Percentiles rank a stretch among this genome's conserved stretches.
These are phyloP conservation scores for Dothidotthia symphoricarpi DNA, from an alignment of 2,329 filamentous ascomycete species.

Conservation along the genomic window DNA sequence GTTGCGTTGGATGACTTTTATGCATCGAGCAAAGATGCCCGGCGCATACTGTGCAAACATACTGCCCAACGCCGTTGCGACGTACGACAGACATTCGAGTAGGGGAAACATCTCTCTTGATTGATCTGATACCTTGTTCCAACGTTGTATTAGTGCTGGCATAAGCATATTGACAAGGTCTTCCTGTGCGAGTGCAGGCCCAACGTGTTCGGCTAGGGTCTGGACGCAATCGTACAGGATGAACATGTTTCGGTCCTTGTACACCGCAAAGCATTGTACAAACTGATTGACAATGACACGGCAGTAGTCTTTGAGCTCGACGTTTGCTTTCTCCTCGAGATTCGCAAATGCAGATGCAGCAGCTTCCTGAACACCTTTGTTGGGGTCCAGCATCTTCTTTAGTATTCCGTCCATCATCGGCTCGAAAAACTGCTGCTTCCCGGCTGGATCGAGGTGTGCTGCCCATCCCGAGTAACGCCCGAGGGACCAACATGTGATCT, in stretches of 20 bases:
- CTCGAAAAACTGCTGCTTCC: conserved; percentile 79
- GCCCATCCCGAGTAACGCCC: conserved; percentile 94
- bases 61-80: conserved; percentile 79
- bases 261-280: conserved; percentile 85
- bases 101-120: conserved; percentile 92
- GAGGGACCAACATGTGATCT: conserved; percentile 97
- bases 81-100: conserved; percentile 93
- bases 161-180: conserved; percentile 83
- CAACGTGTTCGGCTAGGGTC: conserved; percentile 89
- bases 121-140: conserved; percentile 82
- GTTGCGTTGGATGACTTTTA: conserved; percentile 88
- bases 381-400: conserved; percentile 89
- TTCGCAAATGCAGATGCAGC: conserved; percentile 95
- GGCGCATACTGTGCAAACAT: conserved; percentile 81
- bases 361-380: conserved; percentile 97
- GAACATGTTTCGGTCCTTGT: conserved; percentile 99
- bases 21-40: conserved; percentile 83
- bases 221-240: conserved; percentile 98
- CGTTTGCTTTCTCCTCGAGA: conserved; percentile 88
- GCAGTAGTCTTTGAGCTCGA: conserved; percentile 78
- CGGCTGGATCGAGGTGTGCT: conserved; percentile 65
- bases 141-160: conserved; percentile 86
- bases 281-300: conserved; percentile 89
- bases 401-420: conserved; percentile 97
- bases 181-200: conserved; percentile 73